phyloP scores from a whole-genome alignment of 78 protist genomes.

The Mastigamoeba balamuthi region DNA sequence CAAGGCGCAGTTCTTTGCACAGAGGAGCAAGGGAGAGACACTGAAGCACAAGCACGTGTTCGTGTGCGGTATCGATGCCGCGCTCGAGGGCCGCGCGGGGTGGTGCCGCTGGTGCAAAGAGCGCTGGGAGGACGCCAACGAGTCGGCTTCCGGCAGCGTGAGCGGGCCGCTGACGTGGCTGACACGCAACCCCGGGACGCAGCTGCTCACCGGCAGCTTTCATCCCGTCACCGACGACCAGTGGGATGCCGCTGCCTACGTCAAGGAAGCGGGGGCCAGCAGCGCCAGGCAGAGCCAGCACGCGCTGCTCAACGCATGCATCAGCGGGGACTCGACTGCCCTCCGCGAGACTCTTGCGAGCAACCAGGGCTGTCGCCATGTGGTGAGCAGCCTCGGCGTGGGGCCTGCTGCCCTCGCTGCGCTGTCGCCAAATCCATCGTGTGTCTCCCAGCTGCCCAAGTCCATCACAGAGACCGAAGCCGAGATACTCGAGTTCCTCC shows the following conservation, averaged over 20 bases:
- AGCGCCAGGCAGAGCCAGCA: not conserved
- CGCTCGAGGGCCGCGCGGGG: conserved; percentile 1
- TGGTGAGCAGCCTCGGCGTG: no score
- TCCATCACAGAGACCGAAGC: no score
- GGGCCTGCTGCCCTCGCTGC: no score
- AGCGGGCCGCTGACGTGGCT: conserved; percentile 29
- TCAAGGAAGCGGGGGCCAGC: not conserved
- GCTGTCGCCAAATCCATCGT: not conserved
- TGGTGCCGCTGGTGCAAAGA: conserved; percentile 32
- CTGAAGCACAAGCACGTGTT: conserved; percentile 21
- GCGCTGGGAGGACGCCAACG: not conserved
- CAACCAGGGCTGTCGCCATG: not conserved
- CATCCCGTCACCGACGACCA: conserved; percentile 31
- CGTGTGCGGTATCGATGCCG: conserved; percentile 8
- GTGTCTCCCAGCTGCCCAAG: not conserved
- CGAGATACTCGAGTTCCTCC: no score
- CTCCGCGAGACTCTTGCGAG: not conserved
- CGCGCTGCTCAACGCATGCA: not conserved
- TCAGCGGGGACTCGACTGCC: not conserved
- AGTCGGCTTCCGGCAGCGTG: not conserved
- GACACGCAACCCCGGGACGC: conserved; percentile 28
- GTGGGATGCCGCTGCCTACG: conserved; percentile 7
- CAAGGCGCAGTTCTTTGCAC: conserved; percentile 30
- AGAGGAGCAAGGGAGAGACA: not conserved
- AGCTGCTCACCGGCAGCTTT: conserved; percentile 36